Evolutionary conservation across 108 stramenopile genomes (phyloP).

Genomic region (Phaeodactylum tricornutum): DNA sequence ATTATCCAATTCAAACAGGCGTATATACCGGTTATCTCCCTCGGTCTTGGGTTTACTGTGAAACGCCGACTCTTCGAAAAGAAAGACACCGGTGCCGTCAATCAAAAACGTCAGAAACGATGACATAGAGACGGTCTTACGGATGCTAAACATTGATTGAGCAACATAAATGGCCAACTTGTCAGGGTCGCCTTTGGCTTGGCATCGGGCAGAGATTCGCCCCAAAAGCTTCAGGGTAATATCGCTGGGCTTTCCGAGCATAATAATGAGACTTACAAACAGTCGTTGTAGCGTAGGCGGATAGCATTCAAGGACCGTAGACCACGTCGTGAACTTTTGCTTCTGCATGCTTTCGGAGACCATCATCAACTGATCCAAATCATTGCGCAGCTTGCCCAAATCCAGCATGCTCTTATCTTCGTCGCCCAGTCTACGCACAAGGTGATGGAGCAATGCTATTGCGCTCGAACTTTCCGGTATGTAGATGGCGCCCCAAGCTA

Average conservation of each 20-base stretch:
- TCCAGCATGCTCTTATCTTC: background rate
- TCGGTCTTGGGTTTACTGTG: background rate
- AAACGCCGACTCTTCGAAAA: background rate
- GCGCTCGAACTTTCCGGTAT: background rate
- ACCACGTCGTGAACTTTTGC: too few relatives aligned
- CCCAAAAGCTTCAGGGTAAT: conserved; percentile 19
- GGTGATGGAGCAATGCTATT: background rate
- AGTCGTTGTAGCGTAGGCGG: conserved; percentile 34
- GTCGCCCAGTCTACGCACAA: background rate
- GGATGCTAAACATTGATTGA: conserved; percentile 33
- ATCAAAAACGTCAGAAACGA: conserved; percentile 46
- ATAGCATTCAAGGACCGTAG: conserved; percentile 44
- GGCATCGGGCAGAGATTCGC: conserved; percentile 26
- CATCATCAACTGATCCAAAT: background rate
- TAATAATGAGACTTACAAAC: conserved; percentile 32
- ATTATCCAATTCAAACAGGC: background rate
- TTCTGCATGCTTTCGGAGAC: background rate
- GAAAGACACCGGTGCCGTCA: conserved; percentile 19
- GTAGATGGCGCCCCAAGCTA: background rate
- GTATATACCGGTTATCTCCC: background rate
- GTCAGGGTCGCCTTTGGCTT: conserved; percentile 5
- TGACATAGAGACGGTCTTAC: conserved; percentile 52
- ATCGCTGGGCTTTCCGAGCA: conserved; percentile 31
- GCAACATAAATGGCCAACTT: conserved; percentile 16
- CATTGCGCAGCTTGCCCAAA: background rate